Evolutionary conservation across 78 protist species (phyloP).

Genomic region (Protostelium mycophagum): DNA sequence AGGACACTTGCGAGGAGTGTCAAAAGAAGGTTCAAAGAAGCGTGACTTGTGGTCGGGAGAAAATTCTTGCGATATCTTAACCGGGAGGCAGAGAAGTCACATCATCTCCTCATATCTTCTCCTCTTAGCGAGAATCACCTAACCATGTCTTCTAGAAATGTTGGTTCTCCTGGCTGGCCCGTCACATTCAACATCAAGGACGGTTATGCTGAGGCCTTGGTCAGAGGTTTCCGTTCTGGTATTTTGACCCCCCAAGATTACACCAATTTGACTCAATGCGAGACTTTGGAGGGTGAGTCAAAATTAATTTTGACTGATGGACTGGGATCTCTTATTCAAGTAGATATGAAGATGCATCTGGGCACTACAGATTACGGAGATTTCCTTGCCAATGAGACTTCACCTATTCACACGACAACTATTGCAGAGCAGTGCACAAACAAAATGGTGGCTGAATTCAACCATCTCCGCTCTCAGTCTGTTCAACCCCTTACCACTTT

Average conservation of each 20-base stretch:
- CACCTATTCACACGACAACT: conserved; percentile 81
- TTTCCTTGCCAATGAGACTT: conserved; percentile 89
- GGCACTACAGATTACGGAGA: conserved; percentile 90
- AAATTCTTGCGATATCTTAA: too few species aligned
- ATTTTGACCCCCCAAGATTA: conserved; percentile 83
- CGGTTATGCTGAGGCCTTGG: conserved; percentile 87
- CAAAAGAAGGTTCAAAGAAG: too few species aligned
- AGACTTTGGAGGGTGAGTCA: conserved; percentile 83
- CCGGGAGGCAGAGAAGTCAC: too few species aligned
- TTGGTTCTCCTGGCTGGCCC: neutral
- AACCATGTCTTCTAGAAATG: neutral
- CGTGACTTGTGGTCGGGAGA: too few species aligned
- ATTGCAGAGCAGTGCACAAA: conserved; percentile 48
- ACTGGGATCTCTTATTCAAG: neutral
- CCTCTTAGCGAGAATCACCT: neutral
- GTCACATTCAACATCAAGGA: conserved; percentile 80
- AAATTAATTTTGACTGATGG: too few species aligned
- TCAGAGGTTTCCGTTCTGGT: conserved; percentile 73
- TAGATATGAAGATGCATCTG: conserved; percentile 92
- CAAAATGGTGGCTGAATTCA: conserved; percentile 74
- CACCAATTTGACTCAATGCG: conserved; percentile 93
- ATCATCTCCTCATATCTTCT: neutral
- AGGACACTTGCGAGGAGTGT: too few species aligned
- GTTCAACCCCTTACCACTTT: conserved; percentile 91
- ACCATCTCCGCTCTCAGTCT: conserved; percentile 78